A percentile compares a stretch with the other conserved stretches of the same genome.
These are phyloP conservation scores for Microstroma glucosiphilum DNA, from an alignment of 1,284 basidiomycete species.

Conservation along the genomic window DNA sequence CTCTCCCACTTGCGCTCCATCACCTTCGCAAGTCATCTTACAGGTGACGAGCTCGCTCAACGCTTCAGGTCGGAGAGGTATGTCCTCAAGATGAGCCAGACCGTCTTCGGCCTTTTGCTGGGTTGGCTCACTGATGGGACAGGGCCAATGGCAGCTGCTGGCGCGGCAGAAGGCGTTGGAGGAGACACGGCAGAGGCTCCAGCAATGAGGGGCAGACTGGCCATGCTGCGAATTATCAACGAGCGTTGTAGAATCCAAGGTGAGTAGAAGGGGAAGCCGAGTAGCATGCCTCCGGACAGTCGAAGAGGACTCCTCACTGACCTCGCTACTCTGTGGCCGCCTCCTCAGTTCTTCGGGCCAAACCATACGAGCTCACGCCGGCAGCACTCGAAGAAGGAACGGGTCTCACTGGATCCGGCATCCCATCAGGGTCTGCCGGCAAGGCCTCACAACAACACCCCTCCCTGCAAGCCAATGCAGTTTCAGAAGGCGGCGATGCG, in stretches of 20 bases:
- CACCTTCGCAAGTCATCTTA: slow-evolving; percentile 73
- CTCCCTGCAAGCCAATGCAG: slow-evolving; percentile 18
- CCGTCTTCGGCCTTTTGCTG: slow-evolving; percentile 81
- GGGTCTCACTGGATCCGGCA: slow-evolving; percentile 38
- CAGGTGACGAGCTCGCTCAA: slow-evolving; percentile 71
- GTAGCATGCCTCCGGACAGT: too few relatives aligned
- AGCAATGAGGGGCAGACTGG: slow-evolving; percentile 57
- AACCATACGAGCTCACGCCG: slow-evolving; percentile 40
- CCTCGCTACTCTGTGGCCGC: not conserved
- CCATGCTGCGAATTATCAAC: slow-evolving; percentile 88
- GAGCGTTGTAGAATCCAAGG: slow-evolving; percentile 86
- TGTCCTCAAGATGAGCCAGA: slow-evolving; percentile 79
- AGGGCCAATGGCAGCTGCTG: slow-evolving; percentile 74
- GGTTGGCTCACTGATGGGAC: slow-evolving; percentile 92
- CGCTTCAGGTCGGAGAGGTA: slow-evolving; percentile 87
- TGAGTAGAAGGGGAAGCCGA: slow-evolving; percentile 50
- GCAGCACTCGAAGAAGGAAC: slow-evolving; percentile 46
- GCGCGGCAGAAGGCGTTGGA: slow-evolving; percentile 64
- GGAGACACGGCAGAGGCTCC: slow-evolving; percentile 57
- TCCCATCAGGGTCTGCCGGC: not conserved
- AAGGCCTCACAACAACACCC: not conserved
- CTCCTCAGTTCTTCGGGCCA: slow-evolving; percentile 28
- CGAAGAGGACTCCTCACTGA: not conserved
- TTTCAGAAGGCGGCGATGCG: slow-evolving; percentile 33
- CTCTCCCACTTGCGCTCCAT: slow-evolving; percentile 77